phyloP scores from a whole-genome alignment of 371 early-diverging fungal genomes.

The Gilbertella persicaria region DNA sequence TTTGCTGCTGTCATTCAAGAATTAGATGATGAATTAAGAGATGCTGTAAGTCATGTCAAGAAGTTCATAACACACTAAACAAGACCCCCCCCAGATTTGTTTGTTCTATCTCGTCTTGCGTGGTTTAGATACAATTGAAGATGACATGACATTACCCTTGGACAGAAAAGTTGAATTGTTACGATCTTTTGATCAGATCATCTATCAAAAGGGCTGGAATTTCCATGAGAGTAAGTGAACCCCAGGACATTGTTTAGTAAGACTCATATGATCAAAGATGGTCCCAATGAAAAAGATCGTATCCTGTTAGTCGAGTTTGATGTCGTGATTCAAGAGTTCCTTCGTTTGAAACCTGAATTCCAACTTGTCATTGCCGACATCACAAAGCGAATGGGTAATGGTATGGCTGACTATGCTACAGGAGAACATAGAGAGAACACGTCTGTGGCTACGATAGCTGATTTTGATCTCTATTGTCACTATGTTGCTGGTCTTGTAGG shows the following conservation, averaged over 20 bases:
- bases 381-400: constrained; percentile 87
- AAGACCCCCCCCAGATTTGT: constrained; percentile 55
- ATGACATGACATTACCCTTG: constrained; percentile 91
- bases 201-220: constrained; percentile 85
- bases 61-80: background rate
- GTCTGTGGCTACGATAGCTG: constrained; percentile 73
- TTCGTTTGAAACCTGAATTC: constrained; percentile 75
- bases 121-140: constrained; percentile 97
- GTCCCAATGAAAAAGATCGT: constrained; percentile 93
- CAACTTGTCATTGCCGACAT: constrained; percentile 90
- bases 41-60: constrained; percentile 57
- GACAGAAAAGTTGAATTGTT: constrained; percentile 78
- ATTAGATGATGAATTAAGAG: constrained; percentile 85
- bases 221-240: constrained; percentile 71
- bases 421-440: constrained; percentile 64
- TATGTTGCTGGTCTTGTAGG: constrained; percentile 98
- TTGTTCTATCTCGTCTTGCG: constrained; percentile 93
- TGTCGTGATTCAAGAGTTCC: constrained; percentile 87
- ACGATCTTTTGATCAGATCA: constrained; percentile 77
- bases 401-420: constrained; percentile 90
- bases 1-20: constrained; percentile 96
- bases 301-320: constrained; percentile 85
- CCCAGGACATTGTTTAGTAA: too few species aligned
- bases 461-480: constrained; percentile 96
- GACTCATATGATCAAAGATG: constrained; percentile 47